Evolutionary conservation across 352 stramenopile species (phyloP), one percentile per base, ranked within the genome.

Genomic region (Globisporangium yorkense): DNA sequence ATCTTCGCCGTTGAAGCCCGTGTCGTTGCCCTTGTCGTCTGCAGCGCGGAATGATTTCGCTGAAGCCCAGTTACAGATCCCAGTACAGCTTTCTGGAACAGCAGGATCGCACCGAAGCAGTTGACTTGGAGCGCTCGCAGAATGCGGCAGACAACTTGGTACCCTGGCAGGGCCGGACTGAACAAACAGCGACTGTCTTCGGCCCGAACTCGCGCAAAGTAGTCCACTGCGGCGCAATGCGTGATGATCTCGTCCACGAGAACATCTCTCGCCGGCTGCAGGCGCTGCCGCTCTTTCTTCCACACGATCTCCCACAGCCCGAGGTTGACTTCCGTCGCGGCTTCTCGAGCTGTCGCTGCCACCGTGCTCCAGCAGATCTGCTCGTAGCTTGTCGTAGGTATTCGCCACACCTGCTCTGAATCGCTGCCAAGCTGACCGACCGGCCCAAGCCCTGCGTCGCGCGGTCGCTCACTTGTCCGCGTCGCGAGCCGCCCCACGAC

Each of bases 181-280:
- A 7, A 9, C 20, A 21, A 15, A 7, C 40, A 27, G 5, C 6
- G 9, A 20, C 4, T 39, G 29, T 18, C 16, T 68, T 44, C 7
- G 29, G 21, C 5, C 37, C 37, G 37, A 6, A 41, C 21, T 6
- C 8, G 47, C 45, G 53, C 54, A 48, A 77, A 80, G 9, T 40
- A 44, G 48, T 84, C 74, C 5, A 54, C 62, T 44, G 65, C 75
- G 15, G 65, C 67, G 13, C 74, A 84, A 18, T 80, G 64, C 6
- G 31, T 21, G 21, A 84, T 62, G 20, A 58, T 59, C 5, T 79
- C 66, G 50, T 41, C 5, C 5, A 75, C 20, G 1, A 51, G 54
- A 39, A 76, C 24, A 5, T 54, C 49, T 2, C 61, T 63, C 6
- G 18, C 7, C 46, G 46, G 44, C 7, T 27, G 39, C 35, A 66